Base-by-base conservation (phyloP, 2,329 filamentous ascomycete species). In the Didymella arachidicola region DNA sequence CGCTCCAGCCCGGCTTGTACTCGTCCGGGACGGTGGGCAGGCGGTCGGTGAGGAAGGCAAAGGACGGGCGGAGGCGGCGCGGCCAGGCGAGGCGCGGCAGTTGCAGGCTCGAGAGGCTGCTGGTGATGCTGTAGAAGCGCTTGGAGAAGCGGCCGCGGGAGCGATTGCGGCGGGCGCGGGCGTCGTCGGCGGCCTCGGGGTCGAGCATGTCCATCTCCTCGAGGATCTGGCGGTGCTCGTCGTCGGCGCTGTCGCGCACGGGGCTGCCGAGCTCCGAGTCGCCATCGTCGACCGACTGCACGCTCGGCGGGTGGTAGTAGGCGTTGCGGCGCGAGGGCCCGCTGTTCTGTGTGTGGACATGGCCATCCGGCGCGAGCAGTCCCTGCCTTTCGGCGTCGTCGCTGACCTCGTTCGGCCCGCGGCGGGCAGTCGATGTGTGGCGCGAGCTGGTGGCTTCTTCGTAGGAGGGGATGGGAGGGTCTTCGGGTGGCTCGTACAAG, bases 301-400 rank as follows among this genome's bases (percentile, higher is more conserved):
- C 93, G 1, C 90, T 93, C 1, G 94, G 93, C 36, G 89, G 85
- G 30, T 87, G 88, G 77, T 97, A 97, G 63, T 77, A 75, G 38
- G 74, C 76, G 70, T 76, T 72, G 51, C 77, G 71, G 53, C 72
- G 62, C n/a, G 73, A 70, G 47, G 71, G 63, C 36, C 66, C 65
- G 27, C 44, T 52, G 44, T 14, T 29, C 59, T 68, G n/a, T n/a
- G n/a, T n/a, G n/a, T n/a, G 59, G 19, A 60, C 78, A 32, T 30
- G 63, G 4, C 41, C 55, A 55, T 83, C 82, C 54, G 84, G 80
- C 52, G 82, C 83, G 39, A 96, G 83, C 26, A 97, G 85, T 6
- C 89, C 90, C 77, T 93, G 89, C 77, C 89, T 86, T 78, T 96
- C 92, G 53, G 86, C 85, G 72, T 92, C 87, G 76, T 88, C 84